Evolutionary conservation across 805 yeast genomes (phyloP).

Genomic region (Metschnikowia santaceciliae): DNA sequence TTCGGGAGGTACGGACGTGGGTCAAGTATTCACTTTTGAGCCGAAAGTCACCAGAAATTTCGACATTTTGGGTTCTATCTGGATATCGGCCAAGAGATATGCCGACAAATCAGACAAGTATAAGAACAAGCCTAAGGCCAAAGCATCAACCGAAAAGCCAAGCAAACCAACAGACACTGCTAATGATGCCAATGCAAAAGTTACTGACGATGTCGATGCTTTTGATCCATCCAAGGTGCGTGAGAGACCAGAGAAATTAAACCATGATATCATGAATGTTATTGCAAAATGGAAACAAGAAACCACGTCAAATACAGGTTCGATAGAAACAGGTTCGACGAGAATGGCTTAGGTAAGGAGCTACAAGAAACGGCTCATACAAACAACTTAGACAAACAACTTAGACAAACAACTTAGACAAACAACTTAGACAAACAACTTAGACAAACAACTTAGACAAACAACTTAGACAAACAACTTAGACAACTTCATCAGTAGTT

Average conservation of each 20-base stretch:
- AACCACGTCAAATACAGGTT: not conserved
- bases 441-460: too few species aligned
- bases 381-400: too few species aligned
- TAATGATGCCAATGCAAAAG: not conserved
- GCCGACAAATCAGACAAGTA: slow-evolving; percentile 13
- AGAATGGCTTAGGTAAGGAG: too few species aligned
- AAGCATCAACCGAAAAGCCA: not conserved
- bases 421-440: too few species aligned
- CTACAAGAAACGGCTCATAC: too few species aligned
- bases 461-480: too few species aligned
- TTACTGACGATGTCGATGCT: not conserved
- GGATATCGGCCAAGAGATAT: slow-evolving; percentile 24
- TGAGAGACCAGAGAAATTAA: slow-evolving; percentile 12
- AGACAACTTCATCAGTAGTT: too few species aligned
- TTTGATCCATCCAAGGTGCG: slow-evolving; percentile 8
- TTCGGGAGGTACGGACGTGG: slow-evolving; percentile 17
- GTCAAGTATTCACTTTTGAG: slow-evolving; percentile 23
- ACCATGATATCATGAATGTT: slow-evolving; percentile 4
- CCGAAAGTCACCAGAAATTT: slow-evolving; percentile 13
- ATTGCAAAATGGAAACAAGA: not conserved
- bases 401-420: too few species aligned
- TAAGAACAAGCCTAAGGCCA: not conserved
- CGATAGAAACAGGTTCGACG: not conserved
- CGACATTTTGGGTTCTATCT: slow-evolving; percentile 33
- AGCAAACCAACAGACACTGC: not conserved